Conservation (phyloP, 2,329 filamentous ascomycete species). For the Pseudocercospora eumusae region DNA sequence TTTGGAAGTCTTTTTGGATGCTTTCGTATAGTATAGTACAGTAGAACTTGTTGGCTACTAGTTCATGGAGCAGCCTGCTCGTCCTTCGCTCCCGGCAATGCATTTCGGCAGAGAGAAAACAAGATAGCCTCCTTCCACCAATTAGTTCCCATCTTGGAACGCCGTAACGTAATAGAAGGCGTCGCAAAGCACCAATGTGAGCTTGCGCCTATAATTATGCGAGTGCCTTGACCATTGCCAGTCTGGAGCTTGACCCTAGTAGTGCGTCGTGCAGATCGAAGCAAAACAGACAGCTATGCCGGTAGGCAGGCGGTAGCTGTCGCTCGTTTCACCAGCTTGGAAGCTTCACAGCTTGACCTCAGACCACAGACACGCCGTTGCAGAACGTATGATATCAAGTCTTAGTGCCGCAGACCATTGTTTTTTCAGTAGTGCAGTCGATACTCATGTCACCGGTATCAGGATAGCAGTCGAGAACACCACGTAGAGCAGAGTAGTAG, state of each 20-base stretch:
- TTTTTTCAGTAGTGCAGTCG: neutral
- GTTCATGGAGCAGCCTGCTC: neutral
- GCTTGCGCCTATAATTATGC: neutral
- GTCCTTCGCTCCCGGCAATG: neutral
- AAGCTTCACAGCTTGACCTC: neutral
- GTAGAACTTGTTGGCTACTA: neutral
- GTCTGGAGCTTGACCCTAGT: neutral
- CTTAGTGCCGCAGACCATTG: neutral
- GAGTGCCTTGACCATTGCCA: neutral
- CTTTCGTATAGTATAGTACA: conserved; percentile 7
- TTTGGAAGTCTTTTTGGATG: too few species aligned
- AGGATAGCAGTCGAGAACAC: conserved; percentile 11
- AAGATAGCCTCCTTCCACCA: neutral
- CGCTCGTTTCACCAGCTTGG: neutral
- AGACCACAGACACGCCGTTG: neutral
- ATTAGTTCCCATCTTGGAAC: neutral
- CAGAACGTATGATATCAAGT: conserved; percentile 1
- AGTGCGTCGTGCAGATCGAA: neutral
- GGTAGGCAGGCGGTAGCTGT: neutral
- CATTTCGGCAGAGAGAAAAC: neutral
- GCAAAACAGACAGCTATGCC: neutral
- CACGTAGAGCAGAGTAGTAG: conserved; percentile 12
- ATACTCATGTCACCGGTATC: conserved; percentile 10
- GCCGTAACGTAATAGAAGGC: neutral
- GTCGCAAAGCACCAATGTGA: neutral